phyloP scores from a whole-genome alignment of 306 rosid genomes.

The Cicer bijugum region DNA sequence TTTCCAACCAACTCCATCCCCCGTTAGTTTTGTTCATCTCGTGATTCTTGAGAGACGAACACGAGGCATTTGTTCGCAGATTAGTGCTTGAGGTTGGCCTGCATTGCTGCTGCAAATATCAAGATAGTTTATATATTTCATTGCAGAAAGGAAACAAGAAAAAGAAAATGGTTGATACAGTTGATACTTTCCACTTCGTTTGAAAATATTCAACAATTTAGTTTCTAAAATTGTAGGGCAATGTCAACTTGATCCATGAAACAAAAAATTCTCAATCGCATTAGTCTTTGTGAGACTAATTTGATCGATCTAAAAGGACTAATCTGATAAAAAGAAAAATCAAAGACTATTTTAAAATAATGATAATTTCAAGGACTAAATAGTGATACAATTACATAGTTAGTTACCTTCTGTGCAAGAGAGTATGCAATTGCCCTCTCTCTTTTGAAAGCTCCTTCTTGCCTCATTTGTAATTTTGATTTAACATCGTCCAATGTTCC shows the following conservation, averaged over 20 bases:
- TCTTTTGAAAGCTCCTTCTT: slow-evolving; percentile 92
- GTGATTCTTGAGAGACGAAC: slow-evolving; percentile 55
- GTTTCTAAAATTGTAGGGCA: neutral
- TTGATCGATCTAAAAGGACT: neutral
- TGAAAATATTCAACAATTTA: neutral
- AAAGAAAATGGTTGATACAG: neutral
- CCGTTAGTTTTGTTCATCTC: slow-evolving; percentile 67
- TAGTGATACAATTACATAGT: neutral
- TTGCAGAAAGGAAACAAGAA: neutral
- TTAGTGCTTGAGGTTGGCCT: slow-evolving; percentile 59
- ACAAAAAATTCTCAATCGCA: neutral
- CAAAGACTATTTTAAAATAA: too few species aligned
- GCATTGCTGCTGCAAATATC: slow-evolving; percentile 78
- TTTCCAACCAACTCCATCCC: slow-evolving; percentile 99
- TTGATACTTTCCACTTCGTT: neutral
- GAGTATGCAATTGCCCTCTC: slow-evolving; percentile 95
- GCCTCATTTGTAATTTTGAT: slow-evolving; percentile 82
- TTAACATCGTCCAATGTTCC: slow-evolving; percentile 83
- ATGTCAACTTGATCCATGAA: neutral
- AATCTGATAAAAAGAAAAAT: neutral
- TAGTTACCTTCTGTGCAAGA: slow-evolving; percentile 84
- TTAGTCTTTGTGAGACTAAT: neutral
- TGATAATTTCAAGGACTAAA: neutral
- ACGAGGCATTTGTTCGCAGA: slow-evolving; percentile 46
- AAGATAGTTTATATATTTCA: slow-evolving; percentile 7